Conservation (phyloP, 208 protist genomes). For the Acanthamoeba culbertsoni region DNA sequence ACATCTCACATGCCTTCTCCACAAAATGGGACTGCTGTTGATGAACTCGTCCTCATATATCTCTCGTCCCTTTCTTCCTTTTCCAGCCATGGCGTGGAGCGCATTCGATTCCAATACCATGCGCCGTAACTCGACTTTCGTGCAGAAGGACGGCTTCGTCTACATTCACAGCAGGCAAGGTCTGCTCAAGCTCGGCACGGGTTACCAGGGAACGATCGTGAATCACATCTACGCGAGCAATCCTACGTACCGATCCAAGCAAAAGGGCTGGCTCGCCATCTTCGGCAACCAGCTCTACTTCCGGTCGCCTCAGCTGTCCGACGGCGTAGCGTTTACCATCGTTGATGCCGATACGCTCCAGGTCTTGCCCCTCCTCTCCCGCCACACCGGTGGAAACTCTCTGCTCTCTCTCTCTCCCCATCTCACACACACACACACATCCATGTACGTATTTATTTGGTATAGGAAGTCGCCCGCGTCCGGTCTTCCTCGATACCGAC, state of each 20-base stretch:
- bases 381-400: neutral
- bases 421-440: no score
- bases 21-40: no score
- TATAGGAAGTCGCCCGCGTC: neutral
- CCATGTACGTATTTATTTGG: neutral
- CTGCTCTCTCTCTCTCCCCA: no score
- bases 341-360: conserved; percentile 45
- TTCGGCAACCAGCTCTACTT: conserved; percentile 62
- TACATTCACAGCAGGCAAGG: conserved; percentile 47
- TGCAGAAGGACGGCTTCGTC: conserved; percentile 24
- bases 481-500: neutral
- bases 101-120: neutral
- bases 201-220: conserved; percentile 58
- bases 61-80: neutral
- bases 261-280: conserved; percentile 70
- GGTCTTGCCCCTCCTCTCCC: neutral
- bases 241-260: conserved; percentile 46
- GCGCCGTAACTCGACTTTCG: neutral
- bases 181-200: conserved; percentile 54
- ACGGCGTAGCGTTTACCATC: conserved; percentile 56
- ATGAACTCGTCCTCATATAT: no score
- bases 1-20: no score
- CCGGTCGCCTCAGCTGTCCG: conserved; percentile 59
- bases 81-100: conserved; percentile 27
- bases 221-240: conserved; percentile 66